Evolutionary conservation across 768 basidiomycete species (phyloP), one percentile per base, ranked within the genome.

Genomic region (Pisolithus albus): DNA sequence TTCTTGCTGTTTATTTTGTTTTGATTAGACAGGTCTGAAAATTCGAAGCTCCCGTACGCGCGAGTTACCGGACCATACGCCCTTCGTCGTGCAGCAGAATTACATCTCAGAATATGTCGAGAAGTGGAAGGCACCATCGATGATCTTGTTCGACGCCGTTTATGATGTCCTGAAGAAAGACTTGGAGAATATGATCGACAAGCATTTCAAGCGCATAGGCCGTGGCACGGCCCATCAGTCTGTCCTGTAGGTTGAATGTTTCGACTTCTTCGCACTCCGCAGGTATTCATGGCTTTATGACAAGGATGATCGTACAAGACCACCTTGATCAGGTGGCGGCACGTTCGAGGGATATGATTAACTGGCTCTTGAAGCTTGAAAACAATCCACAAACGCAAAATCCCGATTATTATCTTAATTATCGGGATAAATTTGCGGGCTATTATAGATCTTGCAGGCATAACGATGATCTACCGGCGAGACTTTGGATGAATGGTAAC

Each of bases 1-100:
- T 40, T 5, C 7, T 1, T 7, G 3, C 21, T 23, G 19, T 11
- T 34, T 34, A 2, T 47, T 32, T 15, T 7, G 6, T 38, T 6
- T 7, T 11, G 23, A 0, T n/a, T 8, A 2, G 4, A 28, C 8
- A 13, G 0, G 2, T n/a, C 18, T 18, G 36, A 7, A n/a, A 23
- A 23, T 15, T 46, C 26, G 11, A 51, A 89, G 88, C 19, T 79
- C 87, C 1, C 75, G 82, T 3, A 83, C 85, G 0, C 78, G 88
- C 1, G 86, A 88, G 57, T 73, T 88, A 0, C 86, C 85, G 0
- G 82, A 78, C 13, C 75, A 77, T 54, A 84, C 79, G 52, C 85
- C 86, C 0, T 87, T 83, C 52, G 68, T 80, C 0, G 81, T 88
- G 0, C 78, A 81, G 45, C 63, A 72, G 8, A 59, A 64, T 0